phyloP scores from a whole-genome alignment of 108 stramenopile genomes.

The Skeletonema potamos region DNA sequence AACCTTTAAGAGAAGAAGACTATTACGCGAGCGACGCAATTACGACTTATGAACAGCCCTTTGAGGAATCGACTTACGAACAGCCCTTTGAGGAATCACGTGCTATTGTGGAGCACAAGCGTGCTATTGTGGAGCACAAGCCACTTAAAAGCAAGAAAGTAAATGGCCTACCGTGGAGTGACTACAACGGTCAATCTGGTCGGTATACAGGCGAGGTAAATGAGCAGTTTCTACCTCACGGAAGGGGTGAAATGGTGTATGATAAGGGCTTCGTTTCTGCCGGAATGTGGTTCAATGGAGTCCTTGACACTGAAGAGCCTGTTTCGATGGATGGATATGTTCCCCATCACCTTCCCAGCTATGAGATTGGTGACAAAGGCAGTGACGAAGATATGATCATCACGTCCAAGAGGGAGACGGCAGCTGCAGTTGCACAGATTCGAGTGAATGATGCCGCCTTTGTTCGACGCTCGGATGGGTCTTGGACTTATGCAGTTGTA shows the following conservation, averaged over 20 bases:
- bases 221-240: constrained; percentile 34
- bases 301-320: constrained; percentile 42
- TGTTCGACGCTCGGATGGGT: constrained; percentile 44
- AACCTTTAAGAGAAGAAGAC: neutral
- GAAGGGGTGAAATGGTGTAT: constrained; percentile 39
- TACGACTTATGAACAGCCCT: neutral
- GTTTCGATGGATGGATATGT: constrained; percentile 8
- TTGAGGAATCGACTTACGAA: neutral
- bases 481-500: constrained; percentile 44
- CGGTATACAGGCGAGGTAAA: constrained; percentile 44
- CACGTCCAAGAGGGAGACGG: constrained; percentile 27
- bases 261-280: constrained; percentile 38
- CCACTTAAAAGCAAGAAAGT: constrained; percentile 25
- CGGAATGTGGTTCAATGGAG: constrained; percentile 46
- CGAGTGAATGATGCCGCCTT: constrained; percentile 37
- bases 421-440: constrained; percentile 14
- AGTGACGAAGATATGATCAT: constrained; percentile 39
- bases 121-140: constrained; percentile 15
- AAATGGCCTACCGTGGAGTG: constrained; percentile 46
- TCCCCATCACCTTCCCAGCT: constrained; percentile 20
- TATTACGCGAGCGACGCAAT: neutral
- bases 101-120: constrained; percentile 15
- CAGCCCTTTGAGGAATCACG: neutral
- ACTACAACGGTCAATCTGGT: constrained; percentile 43
- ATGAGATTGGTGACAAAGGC: constrained; percentile 43